These are phyloP conservation scores for Pestalotiopsis sp. DNA, from an alignment of 2,329 filamentous ascomycete species.

Conservation along the genomic window DNA sequence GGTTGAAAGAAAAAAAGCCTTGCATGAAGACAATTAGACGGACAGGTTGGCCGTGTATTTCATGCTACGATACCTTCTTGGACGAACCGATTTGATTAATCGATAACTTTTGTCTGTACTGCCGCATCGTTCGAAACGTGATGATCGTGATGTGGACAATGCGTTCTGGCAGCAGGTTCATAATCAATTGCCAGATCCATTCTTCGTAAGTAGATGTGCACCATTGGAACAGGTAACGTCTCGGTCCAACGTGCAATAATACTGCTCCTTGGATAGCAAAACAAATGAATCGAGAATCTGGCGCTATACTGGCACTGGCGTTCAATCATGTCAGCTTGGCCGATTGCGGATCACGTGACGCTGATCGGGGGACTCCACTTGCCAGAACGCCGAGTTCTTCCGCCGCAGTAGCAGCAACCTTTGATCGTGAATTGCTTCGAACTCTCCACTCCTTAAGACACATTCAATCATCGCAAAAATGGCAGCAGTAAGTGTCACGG, in stretches of 20 bases:
- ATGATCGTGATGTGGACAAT: neutral
- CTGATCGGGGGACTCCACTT: neutral
- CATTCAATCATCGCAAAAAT: slow-evolving; percentile 60
- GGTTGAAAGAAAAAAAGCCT: slow-evolving; percentile 20
- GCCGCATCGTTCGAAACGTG: neutral
- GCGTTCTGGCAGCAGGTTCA: too few relatives aligned
- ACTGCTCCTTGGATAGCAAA: too few relatives aligned
- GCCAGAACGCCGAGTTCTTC: slow-evolving; percentile 30
- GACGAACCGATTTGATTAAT: slow-evolving; percentile 19
- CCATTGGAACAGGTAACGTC: too few relatives aligned
- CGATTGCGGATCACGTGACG: slow-evolving; percentile 1
- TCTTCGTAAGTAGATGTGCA: too few relatives aligned
- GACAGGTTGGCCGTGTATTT: slow-evolving; percentile 28
- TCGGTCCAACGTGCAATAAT: too few relatives aligned
- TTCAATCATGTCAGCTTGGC: slow-evolving; percentile 14
- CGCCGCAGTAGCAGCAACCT: slow-evolving; percentile 49
- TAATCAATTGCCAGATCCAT: too few relatives aligned
- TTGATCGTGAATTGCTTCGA: slow-evolving; percentile 48
- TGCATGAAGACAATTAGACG: slow-evolving; percentile 21
- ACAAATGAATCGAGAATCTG: neutral
- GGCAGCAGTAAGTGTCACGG: slow-evolving; percentile 64
- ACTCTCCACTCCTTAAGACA: slow-evolving; percentile 48
- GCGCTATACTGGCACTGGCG: neutral
- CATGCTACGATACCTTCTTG: slow-evolving; percentile 29
- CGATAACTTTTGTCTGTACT: neutral